Evolutionary conservation across 495 filamentous ascomycete species (phyloP), one percentile per base, ranked within the genome.

Genomic region (Tricharina praecox): DNA sequence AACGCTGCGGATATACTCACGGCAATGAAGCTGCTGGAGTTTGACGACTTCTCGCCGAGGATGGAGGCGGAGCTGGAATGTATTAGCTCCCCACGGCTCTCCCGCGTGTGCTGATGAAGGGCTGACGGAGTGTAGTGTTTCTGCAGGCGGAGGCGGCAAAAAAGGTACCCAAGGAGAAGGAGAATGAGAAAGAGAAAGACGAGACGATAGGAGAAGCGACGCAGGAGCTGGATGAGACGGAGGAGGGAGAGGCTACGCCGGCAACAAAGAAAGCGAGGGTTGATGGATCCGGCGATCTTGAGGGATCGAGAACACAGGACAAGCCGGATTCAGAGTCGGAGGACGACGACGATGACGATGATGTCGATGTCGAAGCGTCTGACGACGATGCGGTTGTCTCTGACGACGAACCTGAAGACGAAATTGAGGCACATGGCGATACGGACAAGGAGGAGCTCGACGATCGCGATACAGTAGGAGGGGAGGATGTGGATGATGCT

Each of bases 11-110:
- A 95, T 59, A 81, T 97, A 36, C 74, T 94, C 55, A 73, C 73
- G 23, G 88, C 85, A 0, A 66, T 97, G 2, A 73, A 77, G 3
- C 82, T 90, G 33, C 71, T 84, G 43, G 90, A 96, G 66, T 86
- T 86, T 54, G 79, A 77, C 18, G 73, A 73, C 30, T 87, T 95
- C 39, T 50, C 53, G 24, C 59, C 59, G 1, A 44, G 64, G 23
- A 61, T 79, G 4, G 73, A 78, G 50, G 69, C 68, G 4, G 76
- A 79, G 53, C 54, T 80, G 18, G 67, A 68, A 23, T 67, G 67
- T 66, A 21, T 75, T 72, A 77, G 53, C 26, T n/a, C n/a, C n/a
- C n/a, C n/a, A n/a, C n/a, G n/a, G n/a, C n/a, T n/a, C n/a, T n/a
- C 26, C 48, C 42, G 36, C 18, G 36, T 13, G 28, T 7, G 7